A percentile compares a stretch with the other conserved stretches of the same genome.
Evolutionary conservation across 805 yeast genomes (phyloP).

Genomic region (Yarrowia sp.): DNA sequence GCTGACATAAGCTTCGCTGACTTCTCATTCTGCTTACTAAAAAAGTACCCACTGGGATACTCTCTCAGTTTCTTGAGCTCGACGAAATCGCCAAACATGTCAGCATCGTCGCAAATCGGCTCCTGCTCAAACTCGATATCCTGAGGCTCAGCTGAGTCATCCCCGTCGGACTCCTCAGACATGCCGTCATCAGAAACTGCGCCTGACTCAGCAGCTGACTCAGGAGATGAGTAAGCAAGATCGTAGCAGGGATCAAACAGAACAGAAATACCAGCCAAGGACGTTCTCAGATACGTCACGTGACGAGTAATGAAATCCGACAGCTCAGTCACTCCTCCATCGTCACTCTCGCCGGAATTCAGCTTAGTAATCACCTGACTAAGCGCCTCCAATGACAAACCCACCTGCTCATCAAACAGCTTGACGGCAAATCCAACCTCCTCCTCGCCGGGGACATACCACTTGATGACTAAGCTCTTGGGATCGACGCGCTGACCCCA

Average conservation of each 20-base stretch:
- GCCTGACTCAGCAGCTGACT: conserved; percentile 13
- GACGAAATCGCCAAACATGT: conserved; percentile 27
- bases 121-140: conserved; percentile 21
- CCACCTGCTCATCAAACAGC: conserved; percentile 51
- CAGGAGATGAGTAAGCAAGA: conserved; percentile 6
- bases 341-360: neutral
- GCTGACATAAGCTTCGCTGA: neutral
- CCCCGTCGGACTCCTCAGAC: conserved; percentile 40
- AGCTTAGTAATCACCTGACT: conserved; percentile 43
- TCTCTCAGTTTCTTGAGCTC: conserved; percentile 54
- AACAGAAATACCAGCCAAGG: conserved; percentile 66
- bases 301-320: conserved; percentile 57
- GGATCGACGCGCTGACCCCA: conserved; percentile 40
- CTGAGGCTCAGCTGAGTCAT: conserved; percentile 6
- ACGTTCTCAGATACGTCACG: conserved; percentile 56
- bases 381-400: conserved; percentile 31
- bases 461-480: conserved; percentile 49
- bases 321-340: conserved; percentile 33
- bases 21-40: conserved; percentile 34
- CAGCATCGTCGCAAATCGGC: conserved; percentile 10
- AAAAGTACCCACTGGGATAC: conserved; percentile 63
- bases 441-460: conserved; percentile 67
- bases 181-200: conserved; percentile 42
- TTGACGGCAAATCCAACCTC: conserved; percentile 63
- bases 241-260: conserved; percentile 64